Evolutionary conservation across 1,284 basidiomycete species (phyloP).

Genomic region (Ustilago vetiveriae): DNA sequence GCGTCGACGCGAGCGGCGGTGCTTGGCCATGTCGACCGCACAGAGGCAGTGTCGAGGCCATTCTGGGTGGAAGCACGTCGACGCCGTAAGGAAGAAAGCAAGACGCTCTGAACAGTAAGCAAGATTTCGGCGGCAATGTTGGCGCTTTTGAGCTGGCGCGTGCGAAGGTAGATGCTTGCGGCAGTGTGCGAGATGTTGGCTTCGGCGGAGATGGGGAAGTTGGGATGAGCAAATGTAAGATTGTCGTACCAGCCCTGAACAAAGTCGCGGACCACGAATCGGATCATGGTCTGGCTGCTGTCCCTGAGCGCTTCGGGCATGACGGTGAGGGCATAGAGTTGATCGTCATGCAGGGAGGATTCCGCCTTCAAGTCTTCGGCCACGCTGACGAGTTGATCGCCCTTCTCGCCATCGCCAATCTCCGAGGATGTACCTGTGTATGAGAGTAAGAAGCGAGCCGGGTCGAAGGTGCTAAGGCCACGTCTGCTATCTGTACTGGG

Average conservation of each 20-base stretch:
- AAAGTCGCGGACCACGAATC: slow-evolving; percentile 56
- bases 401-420: not conserved
- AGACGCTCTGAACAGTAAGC: slow-evolving; percentile 53
- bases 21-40: slow-evolving; percentile 41
- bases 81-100: slow-evolving; percentile 49
- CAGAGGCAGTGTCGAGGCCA: slow-evolving; percentile 7
- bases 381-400: not conserved
- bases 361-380: slow-evolving; percentile 6
- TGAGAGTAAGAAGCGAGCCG: slow-evolving; percentile 38
- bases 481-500: slow-evolving; percentile 28
- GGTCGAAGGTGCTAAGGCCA: slow-evolving; percentile 31
- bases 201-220: slow-evolving; percentile 50
- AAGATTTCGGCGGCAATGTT: slow-evolving; percentile 55
- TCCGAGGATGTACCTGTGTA: slow-evolving; percentile 6
- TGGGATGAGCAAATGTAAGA: slow-evolving; percentile 53
- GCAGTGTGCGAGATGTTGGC: slow-evolving; percentile 52
- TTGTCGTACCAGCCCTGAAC: slow-evolving; percentile 58
- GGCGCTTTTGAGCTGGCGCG: slow-evolving; percentile 35
- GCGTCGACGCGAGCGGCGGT: slow-evolving; percentile 50
- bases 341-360: slow-evolving; percentile 9
- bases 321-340: slow-evolving; percentile 25
- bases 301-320: slow-evolving; percentile 40
- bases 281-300: slow-evolving; percentile 44
- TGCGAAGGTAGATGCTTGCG: slow-evolving; percentile 45
- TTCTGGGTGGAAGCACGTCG: slow-evolving; percentile 19